Evolutionary conservation across 345 rosid species (phyloP).

Genomic region (Populus simonii): DNA sequence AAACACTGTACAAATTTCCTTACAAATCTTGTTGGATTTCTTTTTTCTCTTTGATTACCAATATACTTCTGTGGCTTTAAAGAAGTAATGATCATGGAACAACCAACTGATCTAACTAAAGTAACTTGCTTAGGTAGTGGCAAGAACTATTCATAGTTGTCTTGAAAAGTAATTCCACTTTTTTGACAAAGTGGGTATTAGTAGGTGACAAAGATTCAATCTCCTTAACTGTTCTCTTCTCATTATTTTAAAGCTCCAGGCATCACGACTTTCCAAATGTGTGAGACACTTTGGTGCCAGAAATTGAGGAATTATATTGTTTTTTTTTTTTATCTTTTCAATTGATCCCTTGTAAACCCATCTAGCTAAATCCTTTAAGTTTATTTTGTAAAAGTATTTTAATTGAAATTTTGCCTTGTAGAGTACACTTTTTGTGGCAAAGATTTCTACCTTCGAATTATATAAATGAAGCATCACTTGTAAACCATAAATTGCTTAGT

Average conservation of each 20-base stretch:
- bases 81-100: not conserved
- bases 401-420: not conserved
- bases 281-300: not conserved
- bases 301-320: not conserved
- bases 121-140: not conserved
- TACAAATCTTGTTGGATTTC: not conserved
- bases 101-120: not conserved
- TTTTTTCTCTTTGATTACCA: not conserved
- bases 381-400: not conserved
- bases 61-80: not conserved
- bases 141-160: not conserved
- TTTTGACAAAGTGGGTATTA: constrained; percentile 19
- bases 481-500: too few species aligned
- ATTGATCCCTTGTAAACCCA: not conserved
- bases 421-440: not conserved
- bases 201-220: constrained; percentile 19
- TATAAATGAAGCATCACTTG: too few species aligned
- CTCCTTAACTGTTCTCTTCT: not conserved
- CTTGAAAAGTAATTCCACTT: constrained; percentile 11
- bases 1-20: not conserved
- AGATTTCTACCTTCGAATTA: not conserved
- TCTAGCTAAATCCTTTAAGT: not conserved
- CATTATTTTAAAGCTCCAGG: not conserved
- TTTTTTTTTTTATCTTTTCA: not conserved
- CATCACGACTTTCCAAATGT: not conserved